Evolutionary conservation across 305 asterid species (phyloP).

Genomic region (Fraxinus latifolia): DNA sequence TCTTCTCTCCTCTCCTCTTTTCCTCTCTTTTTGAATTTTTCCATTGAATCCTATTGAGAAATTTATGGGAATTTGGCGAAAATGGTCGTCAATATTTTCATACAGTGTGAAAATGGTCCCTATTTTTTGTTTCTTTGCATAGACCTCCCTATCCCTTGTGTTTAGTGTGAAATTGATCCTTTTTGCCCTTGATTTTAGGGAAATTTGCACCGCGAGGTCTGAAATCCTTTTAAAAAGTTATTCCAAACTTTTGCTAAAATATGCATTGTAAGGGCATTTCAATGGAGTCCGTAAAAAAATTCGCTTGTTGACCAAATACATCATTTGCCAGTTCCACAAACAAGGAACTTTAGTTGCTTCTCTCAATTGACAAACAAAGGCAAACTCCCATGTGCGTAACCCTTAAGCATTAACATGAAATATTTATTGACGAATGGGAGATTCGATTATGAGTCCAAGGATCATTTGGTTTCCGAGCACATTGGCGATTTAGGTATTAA

Average conservation of each 20-base stretch:
- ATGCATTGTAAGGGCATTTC: background rate
- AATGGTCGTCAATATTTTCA: background rate
- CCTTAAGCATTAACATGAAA: background rate
- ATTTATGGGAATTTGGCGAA: background rate
- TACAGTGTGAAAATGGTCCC: background rate
- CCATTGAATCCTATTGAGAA: background rate
- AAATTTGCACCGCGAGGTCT: background rate
- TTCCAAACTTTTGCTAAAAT: background rate
- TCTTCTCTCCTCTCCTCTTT: background rate
- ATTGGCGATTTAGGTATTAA: background rate
- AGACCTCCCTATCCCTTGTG: background rate
- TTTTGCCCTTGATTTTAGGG: background rate
- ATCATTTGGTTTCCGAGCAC: background rate
- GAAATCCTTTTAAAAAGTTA: background rate
- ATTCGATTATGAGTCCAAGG: background rate
- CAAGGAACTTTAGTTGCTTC: background rate
- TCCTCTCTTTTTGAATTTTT: background rate
- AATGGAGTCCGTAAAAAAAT: background rate
- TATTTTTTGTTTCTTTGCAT: background rate
- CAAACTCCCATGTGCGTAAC: background rate
- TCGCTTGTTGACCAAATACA: background rate
- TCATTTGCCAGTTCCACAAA: background rate
- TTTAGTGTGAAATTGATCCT: background rate
- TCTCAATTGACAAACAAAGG: background rate
- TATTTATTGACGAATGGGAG: background rate